These are phyloP conservation scores for Ustilago tritici DNA, from an alignment of 1,284 basidiomycete species.

Conservation along the genomic window DNA sequence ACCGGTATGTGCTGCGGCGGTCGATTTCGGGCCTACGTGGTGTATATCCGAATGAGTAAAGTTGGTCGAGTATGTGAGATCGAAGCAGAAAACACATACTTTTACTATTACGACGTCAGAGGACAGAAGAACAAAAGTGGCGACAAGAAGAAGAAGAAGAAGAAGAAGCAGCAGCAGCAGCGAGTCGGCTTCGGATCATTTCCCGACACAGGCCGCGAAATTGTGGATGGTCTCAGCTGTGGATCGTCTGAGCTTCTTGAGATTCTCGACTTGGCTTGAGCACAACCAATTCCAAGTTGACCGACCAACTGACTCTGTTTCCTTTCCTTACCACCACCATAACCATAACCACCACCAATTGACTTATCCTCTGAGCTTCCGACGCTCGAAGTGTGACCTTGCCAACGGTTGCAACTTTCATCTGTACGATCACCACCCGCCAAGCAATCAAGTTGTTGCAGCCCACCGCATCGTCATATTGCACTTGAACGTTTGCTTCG, in stretches of 20 bases:
- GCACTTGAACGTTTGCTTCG: background rate
- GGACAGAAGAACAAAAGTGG: background rate
- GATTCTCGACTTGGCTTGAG: background rate
- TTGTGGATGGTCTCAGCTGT: background rate
- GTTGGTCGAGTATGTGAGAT: no score
- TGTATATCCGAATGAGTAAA: no score
- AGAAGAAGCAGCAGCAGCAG: background rate
- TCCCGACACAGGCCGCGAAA: slow-evolving; percentile 1
- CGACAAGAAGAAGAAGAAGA: background rate
- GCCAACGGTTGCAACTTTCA: slow-evolving; percentile 3
- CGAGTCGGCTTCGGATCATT: slow-evolving; percentile 21
- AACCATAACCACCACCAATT: background rate
- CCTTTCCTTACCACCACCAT: background rate
- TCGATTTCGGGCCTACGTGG: no score
- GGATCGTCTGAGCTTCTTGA: background rate
- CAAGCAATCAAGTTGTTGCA: background rate
- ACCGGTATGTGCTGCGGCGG: no score
- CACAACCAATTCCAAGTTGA: background rate
- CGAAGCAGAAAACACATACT: no score
- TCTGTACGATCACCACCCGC: background rate
- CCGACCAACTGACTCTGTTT: background rate
- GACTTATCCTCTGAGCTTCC: background rate
- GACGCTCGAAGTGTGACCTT: background rate
- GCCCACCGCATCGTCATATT: background rate
- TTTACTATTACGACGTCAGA: background rate